Evolutionary conservation across 495 filamentous ascomycete species (phyloP), one percentile per base, ranked within the genome.

Genomic region (Aspergillus haitiensis): DNA sequence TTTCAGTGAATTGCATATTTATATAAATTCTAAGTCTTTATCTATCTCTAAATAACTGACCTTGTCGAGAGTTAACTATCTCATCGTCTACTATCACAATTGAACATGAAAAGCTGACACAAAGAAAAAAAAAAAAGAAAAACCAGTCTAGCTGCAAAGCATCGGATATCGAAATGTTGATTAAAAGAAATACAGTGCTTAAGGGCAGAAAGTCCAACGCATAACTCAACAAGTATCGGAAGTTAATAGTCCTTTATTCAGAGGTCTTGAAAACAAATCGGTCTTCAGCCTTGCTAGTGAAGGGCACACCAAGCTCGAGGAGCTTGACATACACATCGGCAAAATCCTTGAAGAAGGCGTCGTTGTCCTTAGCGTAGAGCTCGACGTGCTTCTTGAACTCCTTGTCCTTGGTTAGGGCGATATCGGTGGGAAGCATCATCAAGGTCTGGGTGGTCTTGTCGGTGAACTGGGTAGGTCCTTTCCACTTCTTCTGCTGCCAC

Each of bases 391-490:
- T 76, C 79, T 82, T 86, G 85, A 98, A 96, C 52, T 76, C 79
- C 82, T 93, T 91, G 78, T 98, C 94, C 78, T 92, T 86, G 73
- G 94, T 73, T 50, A 98, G 75, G 36, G 86, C 91, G 76, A 95
- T 86, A 70, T 98, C 94, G 57, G 91, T 86, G 58, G 94, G 94
- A 67, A 98, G 78, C 94, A 98, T 98, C 94, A 98, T 98, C 65
- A 98, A 78, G 49, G 82, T 82, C 82, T 92, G 90, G 65, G 86
- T 92, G 69, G 76, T 81, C 75, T 87, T 86, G 78, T 98, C 94
- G 74, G 92, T 83, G 73, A 84, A 93, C 82, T 96, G 83, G 68
- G 81, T 81, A 37, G 92, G 92, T 16, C 94, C 94, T 70, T 93
- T 85, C 94, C 94, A 98, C 86, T 96, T 96, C 78, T 84, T 86